These are phyloP conservation scores for Hydnum rufescens DNA, from an alignment of 768 basidiomycete species.

Conservation along the genomic window DNA sequence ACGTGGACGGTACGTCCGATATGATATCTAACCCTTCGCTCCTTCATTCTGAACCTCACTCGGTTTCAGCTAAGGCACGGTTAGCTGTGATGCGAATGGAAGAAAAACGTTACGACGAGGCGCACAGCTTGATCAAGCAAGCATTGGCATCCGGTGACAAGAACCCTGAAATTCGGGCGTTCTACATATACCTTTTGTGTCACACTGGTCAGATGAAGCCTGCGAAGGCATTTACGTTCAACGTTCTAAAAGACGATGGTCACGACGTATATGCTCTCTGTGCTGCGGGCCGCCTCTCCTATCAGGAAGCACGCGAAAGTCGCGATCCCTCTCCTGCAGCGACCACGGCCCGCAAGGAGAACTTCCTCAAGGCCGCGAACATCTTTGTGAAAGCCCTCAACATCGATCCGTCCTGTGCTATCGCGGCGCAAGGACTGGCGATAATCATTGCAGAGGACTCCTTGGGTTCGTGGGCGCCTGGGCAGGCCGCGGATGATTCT, in stretches of 20 bases:
- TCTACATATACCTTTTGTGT: conserved; percentile 83
- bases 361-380: conserved; percentile 69
- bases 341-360: conserved; percentile 47
- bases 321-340: conserved; percentile 38
- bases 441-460: conserved; percentile 89
- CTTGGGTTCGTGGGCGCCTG: conserved; percentile 39
- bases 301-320: conserved; percentile 69
- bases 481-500: conserved; percentile 31
- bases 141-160: conserved; percentile 54
- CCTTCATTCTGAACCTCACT: neutral
- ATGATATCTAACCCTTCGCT: neutral
- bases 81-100: conserved; percentile 62
- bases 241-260: conserved; percentile 70
- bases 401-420: conserved; percentile 66
- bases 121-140: conserved; percentile 80
- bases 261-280: conserved; percentile 85
- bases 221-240: conserved; percentile 79
- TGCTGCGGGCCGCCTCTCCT: conserved; percentile 71
- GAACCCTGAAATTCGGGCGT: conserved; percentile 78
- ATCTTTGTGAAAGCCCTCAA: conserved; percentile 83
- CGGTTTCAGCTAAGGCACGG: conserved; percentile 64
- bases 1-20: conserved; percentile 61
- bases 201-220: conserved; percentile 47
- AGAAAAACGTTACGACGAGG: conserved; percentile 54
- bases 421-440: conserved; percentile 89